Evolutionary conservation across 257 asterid species (phyloP), one percentile per base, ranked within the genome.

Genomic region (Datura wrightii): DNA sequence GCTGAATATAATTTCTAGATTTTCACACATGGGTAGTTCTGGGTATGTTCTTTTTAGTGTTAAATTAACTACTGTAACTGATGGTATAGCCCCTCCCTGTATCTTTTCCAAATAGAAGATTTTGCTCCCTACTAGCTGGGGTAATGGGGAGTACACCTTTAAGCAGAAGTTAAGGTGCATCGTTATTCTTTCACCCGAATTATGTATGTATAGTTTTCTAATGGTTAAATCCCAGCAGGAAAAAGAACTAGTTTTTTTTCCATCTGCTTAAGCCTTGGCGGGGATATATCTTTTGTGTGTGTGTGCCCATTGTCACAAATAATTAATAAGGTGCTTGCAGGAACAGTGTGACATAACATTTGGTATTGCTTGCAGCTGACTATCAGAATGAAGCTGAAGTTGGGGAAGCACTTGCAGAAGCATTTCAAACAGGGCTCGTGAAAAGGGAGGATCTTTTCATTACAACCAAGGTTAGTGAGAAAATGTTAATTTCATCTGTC

Each of bases 371-470:
- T 85, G 89, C 92, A 92, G 96, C 94, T 79, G 92, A 92, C 82
- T 92, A 92, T 81, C 87, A 89, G 87, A 92, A 92, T 85, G 96
- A 92, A 89, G 88, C 87, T 19, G 93, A 92, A 82, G 96, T 92
- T 14, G 96, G 94, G 63, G 92, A 91, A 66, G 96, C 94, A 19
- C 92, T 92, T 60, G 88, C 89, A 60, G 96, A 91, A 81, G 96
- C 86, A 50, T 86, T 92, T 85, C 84, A 83, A 78, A 66, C 88
- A 2, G 93, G 96, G 52, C 83, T 91, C 59, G 93, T 91, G 41
- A 90, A 89, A 86, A 85, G 96, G 83, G 93, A 92, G 88, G 94
- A 91, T 86, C 92, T 92, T 54, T 92, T 92, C 82, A 85, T 92
- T 37, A 92, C 94, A 37, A 92, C 96, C 53, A 92, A 92, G 96